Conservation (phyloP, 768 basidiomycete species). For the Pisolithus tinctorius region DNA sequence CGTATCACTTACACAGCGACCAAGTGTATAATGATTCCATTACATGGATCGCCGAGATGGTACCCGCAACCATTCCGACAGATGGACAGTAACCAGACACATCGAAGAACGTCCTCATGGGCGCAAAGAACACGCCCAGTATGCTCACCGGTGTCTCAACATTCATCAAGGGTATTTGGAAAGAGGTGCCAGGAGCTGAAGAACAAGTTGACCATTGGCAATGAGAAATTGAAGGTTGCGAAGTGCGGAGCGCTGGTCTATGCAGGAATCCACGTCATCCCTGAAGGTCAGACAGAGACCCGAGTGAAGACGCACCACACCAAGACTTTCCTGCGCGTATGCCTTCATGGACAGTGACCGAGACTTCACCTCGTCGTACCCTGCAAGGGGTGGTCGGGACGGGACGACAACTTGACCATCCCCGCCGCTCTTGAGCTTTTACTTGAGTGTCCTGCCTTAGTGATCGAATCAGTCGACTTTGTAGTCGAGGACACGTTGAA, state of each 20-base stretch:
- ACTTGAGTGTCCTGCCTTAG: slow-evolving; percentile 67
- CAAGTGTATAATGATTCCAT: slow-evolving; percentile 24
- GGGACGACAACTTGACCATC: slow-evolving; percentile 44
- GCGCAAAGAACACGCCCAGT: slow-evolving; percentile 12
- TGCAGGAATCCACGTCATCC: neutral
- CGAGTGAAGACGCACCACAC: slow-evolving; percentile 49
- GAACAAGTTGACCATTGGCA: slow-evolving; percentile 22
- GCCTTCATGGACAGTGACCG: slow-evolving; percentile 76
- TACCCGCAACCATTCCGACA: slow-evolving; percentile 5
- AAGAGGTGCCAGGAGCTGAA: slow-evolving; percentile 10
- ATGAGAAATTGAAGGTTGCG: slow-evolving; percentile 45
- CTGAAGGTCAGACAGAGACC: neutral
- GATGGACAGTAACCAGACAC: slow-evolving; percentile 15
- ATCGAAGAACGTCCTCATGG: slow-evolving; percentile 11
- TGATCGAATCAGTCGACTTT: neutral
- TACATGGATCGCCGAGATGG: slow-evolving; percentile 7
- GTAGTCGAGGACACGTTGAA: neutral
- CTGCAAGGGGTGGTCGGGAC: slow-evolving; percentile 64
- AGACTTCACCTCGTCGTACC: slow-evolving; percentile 80
- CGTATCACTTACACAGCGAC: slow-evolving; percentile 25
- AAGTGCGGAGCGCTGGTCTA: slow-evolving; percentile 62
- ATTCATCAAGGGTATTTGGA: slow-evolving; percentile 1
- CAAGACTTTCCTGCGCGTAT: slow-evolving; percentile 70
- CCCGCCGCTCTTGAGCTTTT: slow-evolving; percentile 44
- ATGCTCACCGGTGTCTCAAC: slow-evolving; percentile 8